Evolutionary conservation across 805 yeast genomes (phyloP), one percentile per base, ranked within the genome.

Genomic region (Cyberlindnera euphorbiiphila): DNA sequence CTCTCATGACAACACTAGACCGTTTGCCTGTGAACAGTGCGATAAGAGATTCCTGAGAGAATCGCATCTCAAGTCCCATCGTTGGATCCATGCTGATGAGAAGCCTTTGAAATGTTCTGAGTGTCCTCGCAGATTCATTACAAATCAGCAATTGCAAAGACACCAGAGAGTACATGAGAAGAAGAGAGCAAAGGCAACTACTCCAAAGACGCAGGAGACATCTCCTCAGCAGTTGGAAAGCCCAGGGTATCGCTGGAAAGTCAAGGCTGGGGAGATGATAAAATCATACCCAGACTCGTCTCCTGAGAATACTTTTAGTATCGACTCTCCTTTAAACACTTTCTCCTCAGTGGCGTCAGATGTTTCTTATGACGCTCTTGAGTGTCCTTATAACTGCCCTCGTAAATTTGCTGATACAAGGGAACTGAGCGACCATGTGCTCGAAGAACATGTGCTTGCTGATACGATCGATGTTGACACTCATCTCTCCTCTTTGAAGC

Each of bases 51-150:
- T 85, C 56, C 68, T 76, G 25, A 67, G 94, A 45, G 80, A 79
- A 39, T 86, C 86, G 42, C 93, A 87, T 62, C 65, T 87, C 34
- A 70, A 78, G 32, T 83, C 91, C n/a, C 96, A 87, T 55, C 54
- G 69, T 42, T 66, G 85, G 50, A 82, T 89, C 18, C 95, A 86
- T 53, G 52, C 65, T 6, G 65, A 64, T 15, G 66, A 61, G 5
- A 79, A 77, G 47, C 85, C 85, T 0, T 66, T 62, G 45, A 73
- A 69, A 26, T 79, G 86, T 50, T 52, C 65, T 0, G 50, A 71
- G 0, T 79, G 86, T 51, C 71, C 71, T 5, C 79, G 76, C 53
- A 81, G 84, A 2, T 78, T 77, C 32, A 74, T 74, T 43, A 61
- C 81, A 0, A 55, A 56, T 25, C 85, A 79, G 51, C 84, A 78